phyloP scores from a whole-genome alignment of 2,329 filamentous ascomycete species.

The Apiospora sp. region DNA sequence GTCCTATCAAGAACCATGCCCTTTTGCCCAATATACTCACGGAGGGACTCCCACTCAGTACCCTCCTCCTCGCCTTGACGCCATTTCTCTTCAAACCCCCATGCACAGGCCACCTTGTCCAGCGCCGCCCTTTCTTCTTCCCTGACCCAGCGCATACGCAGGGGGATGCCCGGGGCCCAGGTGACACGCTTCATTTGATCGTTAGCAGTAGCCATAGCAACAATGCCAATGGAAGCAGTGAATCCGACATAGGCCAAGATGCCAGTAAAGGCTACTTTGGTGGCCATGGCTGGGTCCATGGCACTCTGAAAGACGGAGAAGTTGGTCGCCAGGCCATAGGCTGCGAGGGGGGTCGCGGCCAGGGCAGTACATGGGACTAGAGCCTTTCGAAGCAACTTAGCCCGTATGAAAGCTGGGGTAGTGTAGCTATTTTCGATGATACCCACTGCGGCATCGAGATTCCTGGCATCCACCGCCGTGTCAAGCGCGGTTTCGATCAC shows the following conservation, averaged over 20 bases:
- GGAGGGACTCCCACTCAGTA: slow-evolving; percentile 84
- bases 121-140: slow-evolving; percentile 90
- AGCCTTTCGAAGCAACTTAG: slow-evolving; percentile 71
- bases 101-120: slow-evolving; percentile 85
- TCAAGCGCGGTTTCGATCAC: slow-evolving; percentile 79
- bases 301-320: slow-evolving; percentile 72
- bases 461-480: slow-evolving; percentile 79
- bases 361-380: slow-evolving; percentile 65
- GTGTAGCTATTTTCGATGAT: slow-evolving; percentile 76
- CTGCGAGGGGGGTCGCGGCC: slow-evolving; percentile 68
- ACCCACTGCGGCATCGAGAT: slow-evolving; percentile 79
- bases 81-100: slow-evolving; percentile 86
- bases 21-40: slow-evolving; percentile 82
- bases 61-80: slow-evolving; percentile 91
- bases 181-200: slow-evolving; percentile 95
- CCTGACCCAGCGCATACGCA: slow-evolving; percentile 83
- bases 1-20: slow-evolving; percentile 91
- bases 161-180: slow-evolving; percentile 83
- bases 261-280: slow-evolving; percentile 79
- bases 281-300: slow-evolving; percentile 80
- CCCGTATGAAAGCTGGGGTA: slow-evolving; percentile 69
- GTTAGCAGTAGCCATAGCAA: slow-evolving; percentile 86
- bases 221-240: slow-evolving; percentile 80
- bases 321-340: slow-evolving; percentile 75
- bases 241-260: slow-evolving; percentile 85